Evolutionary conservation across 108 stramenopile species (phyloP), one percentile per base, ranked within the genome.

Genomic region (Pseudonitzschia multiseries): DNA sequence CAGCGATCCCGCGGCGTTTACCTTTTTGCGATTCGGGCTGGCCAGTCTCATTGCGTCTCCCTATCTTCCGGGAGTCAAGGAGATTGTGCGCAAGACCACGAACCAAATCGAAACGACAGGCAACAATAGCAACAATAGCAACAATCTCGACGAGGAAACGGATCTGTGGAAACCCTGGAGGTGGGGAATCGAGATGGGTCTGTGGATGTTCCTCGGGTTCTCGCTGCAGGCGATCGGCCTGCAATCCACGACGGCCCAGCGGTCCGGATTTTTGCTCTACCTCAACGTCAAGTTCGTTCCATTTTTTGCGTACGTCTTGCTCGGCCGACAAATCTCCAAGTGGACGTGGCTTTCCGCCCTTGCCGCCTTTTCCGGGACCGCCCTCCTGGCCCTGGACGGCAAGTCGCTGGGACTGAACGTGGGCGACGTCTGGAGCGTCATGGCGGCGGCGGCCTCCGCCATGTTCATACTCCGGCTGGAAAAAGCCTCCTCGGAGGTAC

Each of bases 271-370:
- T 68, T 76, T 96, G 24, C 71, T 93, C 24, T 96, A 96, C 72
- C 73, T 96, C 43, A 96, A 96, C 75, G 92, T 93, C 40, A 96
- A 96, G 70, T 83, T 96, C 70, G 95, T 96, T 8, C 94, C 94
- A 22, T 84, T 96, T 63, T 84, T 96, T 71, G 86, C 86, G 1
- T 78, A 62, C 33, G 33, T 91, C 28, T 68, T 95, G 52, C 80
- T 88, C 43, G 89, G 86, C 1, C 72, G 83, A 62, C 24, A 27
- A 29, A 90, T 91, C 70, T 78, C 68, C 12, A 57, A 50, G 43
- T 56, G 75, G 28, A 93, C 92, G 12, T 91, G 90, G 91, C 51
- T 91, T 32, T 87, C 83, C 5, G 92, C 95, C 18, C 68, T 87
- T 6, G 78, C 84, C 12, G 95, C 95, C 4, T 80, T 96, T 73